phyloP scores from a whole-genome alignment of 2,329 filamentous ascomycete species.

The Trichophyton mentagrophytes region DNA sequence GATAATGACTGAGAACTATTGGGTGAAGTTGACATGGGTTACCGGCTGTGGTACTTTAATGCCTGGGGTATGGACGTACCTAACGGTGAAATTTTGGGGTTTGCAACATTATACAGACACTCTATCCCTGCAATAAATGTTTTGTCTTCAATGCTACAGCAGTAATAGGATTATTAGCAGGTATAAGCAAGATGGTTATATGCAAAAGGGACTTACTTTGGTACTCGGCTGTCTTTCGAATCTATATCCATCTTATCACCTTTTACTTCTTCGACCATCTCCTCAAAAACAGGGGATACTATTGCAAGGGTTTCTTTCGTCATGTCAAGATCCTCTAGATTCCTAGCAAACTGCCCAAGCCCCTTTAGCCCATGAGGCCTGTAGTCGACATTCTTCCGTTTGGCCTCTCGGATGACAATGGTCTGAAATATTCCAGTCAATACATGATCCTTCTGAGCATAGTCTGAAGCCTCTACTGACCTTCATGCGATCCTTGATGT shows the following conservation, averaged over 20 bases:
- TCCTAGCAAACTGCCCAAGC: slow-evolving; percentile 59
- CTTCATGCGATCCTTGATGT: slow-evolving; percentile 55
- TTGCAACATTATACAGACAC: slow-evolving; percentile 29
- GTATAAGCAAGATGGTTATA: background rate
- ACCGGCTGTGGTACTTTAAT: slow-evolving; percentile 10
- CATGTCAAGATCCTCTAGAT: slow-evolving; percentile 56
- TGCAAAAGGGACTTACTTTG: slow-evolving; percentile 15
- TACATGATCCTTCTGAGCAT: background rate
- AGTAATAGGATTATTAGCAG: slow-evolving; percentile 1
- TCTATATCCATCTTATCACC: slow-evolving; percentile 57
- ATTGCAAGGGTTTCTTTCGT: slow-evolving; percentile 54
- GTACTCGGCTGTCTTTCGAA: slow-evolving; percentile 32
- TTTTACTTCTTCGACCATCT: slow-evolving; percentile 38
- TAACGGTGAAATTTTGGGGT: slow-evolving; percentile 15
- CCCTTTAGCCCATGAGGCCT: slow-evolving; percentile 60
- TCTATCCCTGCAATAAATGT: slow-evolving; percentile 29
- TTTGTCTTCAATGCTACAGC: slow-evolving; percentile 19
- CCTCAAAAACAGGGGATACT: slow-evolving; percentile 50
- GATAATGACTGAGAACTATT: slow-evolving; percentile 21
- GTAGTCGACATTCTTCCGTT: slow-evolving; percentile 78
- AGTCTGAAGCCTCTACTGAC: slow-evolving; percentile 30
- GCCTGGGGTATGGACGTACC: slow-evolving; percentile 16
- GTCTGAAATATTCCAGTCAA: slow-evolving; percentile 27
- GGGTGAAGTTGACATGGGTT: slow-evolving; percentile 13
- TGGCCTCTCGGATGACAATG: slow-evolving; percentile 72